phyloP scores from a whole-genome alignment of 2,329 filamentous ascomycete species.

The Trichoderma afroharzianum region DNA sequence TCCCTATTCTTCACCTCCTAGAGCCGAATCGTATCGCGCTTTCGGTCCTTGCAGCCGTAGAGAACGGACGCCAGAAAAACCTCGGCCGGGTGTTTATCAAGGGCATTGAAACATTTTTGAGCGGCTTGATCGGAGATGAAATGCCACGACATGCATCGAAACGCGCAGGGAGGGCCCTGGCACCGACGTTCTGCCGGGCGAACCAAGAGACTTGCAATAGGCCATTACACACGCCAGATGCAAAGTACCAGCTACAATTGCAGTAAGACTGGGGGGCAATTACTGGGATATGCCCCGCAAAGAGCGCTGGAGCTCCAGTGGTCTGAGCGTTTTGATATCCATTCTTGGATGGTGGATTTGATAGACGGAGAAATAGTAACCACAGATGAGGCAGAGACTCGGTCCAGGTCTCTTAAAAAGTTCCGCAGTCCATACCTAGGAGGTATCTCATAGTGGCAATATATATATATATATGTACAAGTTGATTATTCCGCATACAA shows the following conservation, averaged over 20 bases:
- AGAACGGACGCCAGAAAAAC: constrained; percentile 6
- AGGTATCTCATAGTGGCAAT: not conserved
- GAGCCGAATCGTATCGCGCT: not conserved
- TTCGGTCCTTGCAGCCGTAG: not conserved
- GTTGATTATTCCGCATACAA: not conserved
- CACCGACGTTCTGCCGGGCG: constrained; percentile 18
- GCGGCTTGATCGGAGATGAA: constrained; percentile 18
- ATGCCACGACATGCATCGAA: constrained; percentile 7
- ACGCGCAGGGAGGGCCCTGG: not conserved
- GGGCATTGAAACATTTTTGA: constrained; percentile 6
- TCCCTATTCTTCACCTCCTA: not conserved
- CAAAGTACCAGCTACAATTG: not conserved
- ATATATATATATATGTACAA: not conserved
- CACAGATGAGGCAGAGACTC: not conserved
- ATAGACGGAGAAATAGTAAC: not conserved
- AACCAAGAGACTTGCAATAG: not conserved
- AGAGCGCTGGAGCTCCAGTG: not conserved
- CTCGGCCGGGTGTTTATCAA: not conserved
- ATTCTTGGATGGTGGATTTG: not conserved
- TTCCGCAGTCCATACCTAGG: not conserved
- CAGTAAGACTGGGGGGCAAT: not conserved
- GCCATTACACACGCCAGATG: not conserved
- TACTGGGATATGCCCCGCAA: constrained; percentile 6
- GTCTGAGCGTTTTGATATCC: not conserved
- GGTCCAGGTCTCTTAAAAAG: not conserved